Percentiles rank a stretch among this genome's conserved stretches.
Evolutionary conservation across 345 rosid species (phyloP).

Genomic region (Heritiera fomes): DNA sequence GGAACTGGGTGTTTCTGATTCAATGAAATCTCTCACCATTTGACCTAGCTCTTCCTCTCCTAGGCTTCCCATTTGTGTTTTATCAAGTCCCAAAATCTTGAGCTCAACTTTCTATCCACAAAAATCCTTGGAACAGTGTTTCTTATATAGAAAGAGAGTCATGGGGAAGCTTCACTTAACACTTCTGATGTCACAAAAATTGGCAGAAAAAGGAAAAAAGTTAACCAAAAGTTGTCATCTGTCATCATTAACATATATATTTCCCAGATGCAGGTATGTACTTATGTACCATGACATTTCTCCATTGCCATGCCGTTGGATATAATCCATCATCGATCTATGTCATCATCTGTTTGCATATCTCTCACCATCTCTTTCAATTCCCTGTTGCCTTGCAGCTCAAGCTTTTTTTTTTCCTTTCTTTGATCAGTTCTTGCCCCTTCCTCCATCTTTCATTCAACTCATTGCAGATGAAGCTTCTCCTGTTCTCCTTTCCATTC

Average conservation of each 20-base stretch:
- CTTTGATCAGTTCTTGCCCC: not conserved
- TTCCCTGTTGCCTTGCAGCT: not conserved
- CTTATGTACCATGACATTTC: not conserved
- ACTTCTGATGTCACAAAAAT: not conserved
- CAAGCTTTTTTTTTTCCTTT: not conserved
- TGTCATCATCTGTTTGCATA: not conserved
- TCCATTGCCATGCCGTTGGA: not conserved
- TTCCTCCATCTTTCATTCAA: not conserved
- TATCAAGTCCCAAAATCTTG: not conserved
- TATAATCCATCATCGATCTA: not conserved
- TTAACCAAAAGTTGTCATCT: not conserved
- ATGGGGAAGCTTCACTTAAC: not conserved
- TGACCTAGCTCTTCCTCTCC: constrained; percentile 24
- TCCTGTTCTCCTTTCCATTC: not conserved
- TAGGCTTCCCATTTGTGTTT: not conserved
- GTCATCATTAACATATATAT: not conserved
- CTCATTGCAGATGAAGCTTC: too few species aligned
- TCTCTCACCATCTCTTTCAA: not conserved
- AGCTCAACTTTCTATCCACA: not conserved
- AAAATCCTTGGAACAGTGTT: not conserved
- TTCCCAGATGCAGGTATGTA: too few species aligned
- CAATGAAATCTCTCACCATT: constrained; percentile 25
- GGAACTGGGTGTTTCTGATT: constrained; percentile 10
- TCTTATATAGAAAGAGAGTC: not conserved
- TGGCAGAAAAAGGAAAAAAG: not conserved